Conservation (phyloP, 1,284 basidiomycete genomes). For the Ceratobasidium sp. region DNA sequence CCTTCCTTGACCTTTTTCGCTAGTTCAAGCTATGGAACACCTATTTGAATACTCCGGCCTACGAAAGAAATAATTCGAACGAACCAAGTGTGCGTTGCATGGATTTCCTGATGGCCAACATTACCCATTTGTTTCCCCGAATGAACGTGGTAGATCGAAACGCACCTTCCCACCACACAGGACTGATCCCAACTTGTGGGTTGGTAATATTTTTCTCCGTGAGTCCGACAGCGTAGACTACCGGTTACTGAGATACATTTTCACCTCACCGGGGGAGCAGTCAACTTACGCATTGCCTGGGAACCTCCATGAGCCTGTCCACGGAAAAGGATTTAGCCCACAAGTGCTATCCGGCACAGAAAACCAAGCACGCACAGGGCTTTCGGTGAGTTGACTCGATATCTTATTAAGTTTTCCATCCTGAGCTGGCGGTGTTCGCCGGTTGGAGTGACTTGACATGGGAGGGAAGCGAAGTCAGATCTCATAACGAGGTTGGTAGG, state of each 20-base stretch:
- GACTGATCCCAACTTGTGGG: conserved; percentile 85
- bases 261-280: background rate
- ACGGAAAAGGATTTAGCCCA: background rate
- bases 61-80: conserved; percentile 47
- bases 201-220: conserved; percentile 84
- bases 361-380: conserved; percentile 62
- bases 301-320: conserved; percentile 75
- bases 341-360: background rate
- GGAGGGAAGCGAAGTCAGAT: background rate
- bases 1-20: conserved; percentile 79
- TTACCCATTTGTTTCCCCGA: background rate
- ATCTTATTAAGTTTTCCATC: conserved; percentile 71
- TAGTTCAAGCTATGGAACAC: conserved; percentile 70
- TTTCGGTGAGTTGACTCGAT: conserved; percentile 73
- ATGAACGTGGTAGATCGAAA: conserved; percentile 34
- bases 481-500: background rate
- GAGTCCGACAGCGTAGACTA: conserved; percentile 81
- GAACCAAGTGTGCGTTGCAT: conserved; percentile 80
- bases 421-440: conserved; percentile 18
- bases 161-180: conserved; percentile 88
- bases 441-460: conserved; percentile 36
- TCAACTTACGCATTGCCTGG: conserved; percentile 79
- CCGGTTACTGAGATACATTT: background rate
- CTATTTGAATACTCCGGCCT: background rate
- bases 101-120: conserved; percentile 68